Evolutionary conservation across 805 yeast species (phyloP).

Genomic region (Candida nemodendra): DNA sequence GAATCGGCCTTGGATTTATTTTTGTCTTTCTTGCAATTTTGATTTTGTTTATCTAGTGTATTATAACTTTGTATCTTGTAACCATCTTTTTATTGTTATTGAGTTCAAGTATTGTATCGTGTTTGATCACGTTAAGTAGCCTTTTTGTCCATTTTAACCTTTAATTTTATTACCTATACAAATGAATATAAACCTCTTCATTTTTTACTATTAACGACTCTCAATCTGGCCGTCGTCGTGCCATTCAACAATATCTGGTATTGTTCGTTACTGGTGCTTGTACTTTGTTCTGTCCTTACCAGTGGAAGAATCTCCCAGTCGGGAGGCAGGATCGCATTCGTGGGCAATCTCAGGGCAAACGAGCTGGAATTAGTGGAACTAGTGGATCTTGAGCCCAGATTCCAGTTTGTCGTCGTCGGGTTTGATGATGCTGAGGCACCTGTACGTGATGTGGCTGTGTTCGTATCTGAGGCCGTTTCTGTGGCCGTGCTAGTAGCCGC

Average conservation of each 20-base stretch:
- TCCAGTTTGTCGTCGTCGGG: too few relatives aligned
- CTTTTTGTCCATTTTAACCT: too few relatives aligned
- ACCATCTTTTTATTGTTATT: constrained; percentile 4
- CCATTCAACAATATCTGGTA: constrained; percentile 18
- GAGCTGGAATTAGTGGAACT: background rate
- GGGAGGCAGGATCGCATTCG: constrained; percentile 29
- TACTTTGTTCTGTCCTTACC: constrained; percentile 2
- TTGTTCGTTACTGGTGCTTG: constrained; percentile 4
- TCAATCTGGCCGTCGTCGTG: constrained; percentile 11
- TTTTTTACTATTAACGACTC: constrained; percentile 9
- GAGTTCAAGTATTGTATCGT: background rate
- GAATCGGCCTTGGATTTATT: too few relatives aligned
- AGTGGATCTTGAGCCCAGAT: too few relatives aligned
- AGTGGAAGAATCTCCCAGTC: constrained; percentile 32
- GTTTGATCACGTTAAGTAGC: background rate
- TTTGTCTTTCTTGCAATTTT: constrained; percentile 2
- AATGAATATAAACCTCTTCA: constrained; percentile 3
- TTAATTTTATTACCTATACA: too few relatives aligned
- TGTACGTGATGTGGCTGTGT: background rate
- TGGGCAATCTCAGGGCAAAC: constrained; percentile 18
- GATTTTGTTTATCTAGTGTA: constrained; percentile 14
- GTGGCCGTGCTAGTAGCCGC: background rate
- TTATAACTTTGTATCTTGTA: constrained; percentile 20
- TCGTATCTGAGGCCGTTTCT: constrained; percentile 1
- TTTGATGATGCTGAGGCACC: constrained; percentile 1